These are phyloP conservation scores for Malus sieversii DNA, from an alignment of 306 rosid species.

Conservation along the genomic window DNA sequence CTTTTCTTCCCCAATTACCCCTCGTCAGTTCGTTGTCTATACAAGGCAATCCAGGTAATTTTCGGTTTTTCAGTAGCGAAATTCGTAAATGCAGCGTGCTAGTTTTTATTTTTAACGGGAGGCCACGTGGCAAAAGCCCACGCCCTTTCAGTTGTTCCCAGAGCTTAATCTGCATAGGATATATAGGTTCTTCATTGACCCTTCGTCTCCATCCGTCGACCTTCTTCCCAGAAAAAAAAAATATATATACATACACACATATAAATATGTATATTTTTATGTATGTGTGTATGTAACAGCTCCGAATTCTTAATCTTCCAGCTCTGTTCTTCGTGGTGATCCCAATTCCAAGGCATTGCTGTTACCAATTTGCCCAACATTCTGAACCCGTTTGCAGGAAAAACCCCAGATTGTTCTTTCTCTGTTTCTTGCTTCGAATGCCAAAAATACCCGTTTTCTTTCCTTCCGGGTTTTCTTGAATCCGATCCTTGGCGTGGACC, in stretches of 20 bases:
- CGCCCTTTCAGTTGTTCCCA: neutral
- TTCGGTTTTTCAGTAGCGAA: neutral
- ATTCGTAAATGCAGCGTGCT: neutral
- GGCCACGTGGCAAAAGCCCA: slow-evolving; percentile 19
- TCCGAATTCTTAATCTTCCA: neutral
- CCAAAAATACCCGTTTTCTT: slow-evolving; percentile 11
- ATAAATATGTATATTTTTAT: neutral
- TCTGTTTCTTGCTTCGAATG: neutral
- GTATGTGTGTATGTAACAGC: neutral
- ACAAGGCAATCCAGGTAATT: neutral
- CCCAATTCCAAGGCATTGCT: neutral
- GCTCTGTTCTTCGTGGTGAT: neutral
- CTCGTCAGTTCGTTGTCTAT: neutral
- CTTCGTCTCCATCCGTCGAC: neutral
- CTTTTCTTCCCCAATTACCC: slow-evolving; percentile 1
- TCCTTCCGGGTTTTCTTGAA: slow-evolving; percentile 35
- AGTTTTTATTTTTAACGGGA: slow-evolving; percentile 3
- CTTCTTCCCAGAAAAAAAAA: too few relatives aligned
- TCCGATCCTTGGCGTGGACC: slow-evolving; percentile 46
- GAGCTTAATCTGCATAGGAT: slow-evolving; percentile 5
- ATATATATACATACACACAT: neutral
- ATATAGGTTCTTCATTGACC: slow-evolving; percentile 23
- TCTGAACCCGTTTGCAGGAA: neutral
- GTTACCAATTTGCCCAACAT: neutral
- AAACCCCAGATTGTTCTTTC: slow-evolving; percentile 5